Conservation (phyloP, 371 early-diverging fungal species). For the Mortierella sp. region DNA sequence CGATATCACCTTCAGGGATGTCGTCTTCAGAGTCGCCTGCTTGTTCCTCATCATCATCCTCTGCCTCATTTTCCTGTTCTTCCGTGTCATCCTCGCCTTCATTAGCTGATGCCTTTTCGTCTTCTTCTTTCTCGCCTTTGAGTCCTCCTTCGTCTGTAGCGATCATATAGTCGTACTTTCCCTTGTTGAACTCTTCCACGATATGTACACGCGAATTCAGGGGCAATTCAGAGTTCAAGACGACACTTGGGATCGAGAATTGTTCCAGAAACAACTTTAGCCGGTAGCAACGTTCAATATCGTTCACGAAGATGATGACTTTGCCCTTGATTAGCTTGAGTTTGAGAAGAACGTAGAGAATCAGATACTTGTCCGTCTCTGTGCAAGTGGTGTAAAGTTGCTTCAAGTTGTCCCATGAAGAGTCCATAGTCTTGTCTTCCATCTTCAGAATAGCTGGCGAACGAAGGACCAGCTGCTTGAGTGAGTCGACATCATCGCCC, state of each 20-base stretch:
- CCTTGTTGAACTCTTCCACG: slow-evolving; percentile 96
- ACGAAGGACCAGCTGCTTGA: slow-evolving; percentile 85
- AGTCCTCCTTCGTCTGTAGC: slow-evolving; percentile 92
- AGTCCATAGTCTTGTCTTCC: slow-evolving; percentile 77
- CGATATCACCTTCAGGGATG: slow-evolving; percentile 51
- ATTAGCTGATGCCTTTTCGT: slow-evolving; percentile 53
- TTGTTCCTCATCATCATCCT: slow-evolving; percentile 29
- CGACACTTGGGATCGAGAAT: slow-evolving; percentile 90
- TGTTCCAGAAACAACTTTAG: slow-evolving; percentile 95
- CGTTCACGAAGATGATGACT: slow-evolving; percentile 93
- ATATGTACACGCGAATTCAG: slow-evolving; percentile 88
- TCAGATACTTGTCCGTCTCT: slow-evolving; percentile 91
- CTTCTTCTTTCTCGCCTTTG: slow-evolving; percentile 78
- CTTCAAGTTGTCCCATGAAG: slow-evolving; percentile 57
- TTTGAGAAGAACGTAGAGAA: slow-evolving; percentile 90
- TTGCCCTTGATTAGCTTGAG: slow-evolving; percentile 90
- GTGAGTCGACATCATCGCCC: slow-evolving; percentile 82
- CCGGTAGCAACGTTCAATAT: slow-evolving; percentile 91
- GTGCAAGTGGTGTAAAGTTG: slow-evolving; percentile 63
- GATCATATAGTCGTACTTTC: slow-evolving; percentile 95
- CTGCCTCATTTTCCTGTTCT: slow-evolving; percentile 29
- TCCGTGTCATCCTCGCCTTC: slow-evolving; percentile 51
- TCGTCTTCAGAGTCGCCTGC: slow-evolving; percentile 39
- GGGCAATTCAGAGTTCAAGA: slow-evolving; percentile 95
- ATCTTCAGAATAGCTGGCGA: slow-evolving; percentile 87